These are phyloP conservation scores for Schwanniomyces polymorphus DNA, from an alignment of 805 yeast species.

Conservation along the genomic window DNA sequence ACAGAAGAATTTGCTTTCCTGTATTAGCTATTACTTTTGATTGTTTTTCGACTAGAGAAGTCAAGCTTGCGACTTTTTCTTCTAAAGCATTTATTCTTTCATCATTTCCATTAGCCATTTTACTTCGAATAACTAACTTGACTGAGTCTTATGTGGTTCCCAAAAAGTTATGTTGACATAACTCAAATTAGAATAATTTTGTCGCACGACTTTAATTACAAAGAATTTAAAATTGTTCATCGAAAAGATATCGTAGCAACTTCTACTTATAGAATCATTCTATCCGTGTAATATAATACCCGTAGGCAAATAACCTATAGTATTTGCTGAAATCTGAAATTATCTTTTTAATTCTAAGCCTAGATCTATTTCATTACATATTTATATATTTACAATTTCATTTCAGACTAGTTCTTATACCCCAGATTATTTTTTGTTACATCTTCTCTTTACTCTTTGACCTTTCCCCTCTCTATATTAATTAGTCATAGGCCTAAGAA, in stretches of 20 bases:
- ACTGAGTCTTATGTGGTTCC: not conserved
- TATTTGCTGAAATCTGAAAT: too few relatives aligned
- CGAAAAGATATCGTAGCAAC: too few relatives aligned
- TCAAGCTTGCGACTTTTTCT: slow-evolving; percentile 52
- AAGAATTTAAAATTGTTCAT: too few relatives aligned
- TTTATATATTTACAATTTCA: too few relatives aligned
- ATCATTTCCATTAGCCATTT: not conserved
- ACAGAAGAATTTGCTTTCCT: slow-evolving; percentile 72
- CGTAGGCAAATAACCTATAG: too few relatives aligned
- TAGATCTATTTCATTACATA: too few relatives aligned
- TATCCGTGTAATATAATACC: too few relatives aligned
- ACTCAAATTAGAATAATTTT: too few relatives aligned
- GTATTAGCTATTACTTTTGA: slow-evolving; percentile 66
- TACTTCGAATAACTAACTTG: not conserved
- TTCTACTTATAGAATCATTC: too few relatives aligned
- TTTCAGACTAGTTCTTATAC: not conserved
- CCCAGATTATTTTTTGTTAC: not conserved
- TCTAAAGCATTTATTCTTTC: slow-evolving; percentile 22
- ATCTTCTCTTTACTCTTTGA: not conserved
- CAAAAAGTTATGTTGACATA: too few relatives aligned
- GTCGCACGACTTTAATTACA: too few relatives aligned
- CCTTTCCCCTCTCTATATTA: not conserved
- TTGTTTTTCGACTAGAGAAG: slow-evolving; percentile 62
- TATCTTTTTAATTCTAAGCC: not conserved
- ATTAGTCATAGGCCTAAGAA: not conserved